phyloP scores from a whole-genome alignment of 2,329 filamentous ascomycete genomes.

The Fusarium napiforme region DNA sequence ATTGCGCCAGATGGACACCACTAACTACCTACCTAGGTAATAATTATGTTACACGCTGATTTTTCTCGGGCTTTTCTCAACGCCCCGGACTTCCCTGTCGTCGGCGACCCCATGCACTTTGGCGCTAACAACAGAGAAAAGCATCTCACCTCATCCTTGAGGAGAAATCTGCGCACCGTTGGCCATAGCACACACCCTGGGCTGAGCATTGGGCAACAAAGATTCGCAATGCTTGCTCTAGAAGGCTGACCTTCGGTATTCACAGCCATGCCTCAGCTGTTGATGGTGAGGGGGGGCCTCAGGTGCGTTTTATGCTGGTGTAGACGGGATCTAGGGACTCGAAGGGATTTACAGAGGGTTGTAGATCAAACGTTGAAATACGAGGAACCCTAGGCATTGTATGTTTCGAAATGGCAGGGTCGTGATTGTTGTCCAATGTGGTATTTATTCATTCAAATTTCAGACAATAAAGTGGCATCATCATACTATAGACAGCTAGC shows the following conservation, averaged over 20 bases:
- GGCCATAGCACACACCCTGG: slow-evolving; percentile 37
- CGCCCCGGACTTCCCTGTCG: slow-evolving; percentile 23
- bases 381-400: slow-evolving; percentile 17
- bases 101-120: slow-evolving; percentile 12
- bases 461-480: slow-evolving; percentile 18
- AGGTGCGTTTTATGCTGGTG: slow-evolving; percentile 30
- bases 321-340: neutral
- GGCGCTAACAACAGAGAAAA: slow-evolving; percentile 13
- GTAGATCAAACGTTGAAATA: slow-evolving; percentile 34
- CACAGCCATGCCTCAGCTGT: slow-evolving; percentile 12
- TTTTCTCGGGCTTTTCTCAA: slow-evolving; percentile 26
- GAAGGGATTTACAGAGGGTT: slow-evolving; percentile 18
- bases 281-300: slow-evolving; percentile 25
- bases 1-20: slow-evolving; percentile 30
- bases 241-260: slow-evolving; percentile 1
- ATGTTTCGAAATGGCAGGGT: slow-evolving; percentile 25
- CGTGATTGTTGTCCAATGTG: neutral
- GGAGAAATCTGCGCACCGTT: slow-evolving; percentile 15
- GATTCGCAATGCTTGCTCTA: slow-evolving; percentile 27
- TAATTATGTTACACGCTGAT: slow-evolving; percentile 6
- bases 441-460: slow-evolving; percentile 7
- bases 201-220: slow-evolving; percentile 27
- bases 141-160: slow-evolving; percentile 28
- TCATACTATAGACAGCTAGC: neutral
- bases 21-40: neutral